phyloP scores from a whole-genome alignment of 305 asterid species.

The Fraxinus nigra region DNA sequence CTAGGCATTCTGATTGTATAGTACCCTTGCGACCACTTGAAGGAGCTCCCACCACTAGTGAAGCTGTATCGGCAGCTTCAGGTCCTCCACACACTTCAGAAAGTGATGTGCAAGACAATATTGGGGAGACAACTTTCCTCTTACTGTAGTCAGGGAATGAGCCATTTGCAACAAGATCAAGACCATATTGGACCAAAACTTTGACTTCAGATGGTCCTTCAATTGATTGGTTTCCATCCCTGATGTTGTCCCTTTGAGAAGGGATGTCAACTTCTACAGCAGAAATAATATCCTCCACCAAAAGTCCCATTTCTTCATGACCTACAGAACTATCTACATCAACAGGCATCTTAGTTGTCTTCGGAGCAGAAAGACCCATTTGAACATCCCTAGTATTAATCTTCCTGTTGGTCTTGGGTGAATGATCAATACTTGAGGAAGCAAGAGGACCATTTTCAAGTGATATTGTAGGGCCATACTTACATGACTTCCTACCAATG shows the following conservation, averaged over 20 bases:
- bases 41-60: conserved; percentile 7
- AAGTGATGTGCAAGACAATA: conserved; percentile 27
- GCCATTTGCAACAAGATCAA: conserved; percentile 31
- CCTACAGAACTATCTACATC: conserved; percentile 20
- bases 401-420: conserved; percentile 38
- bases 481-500: conserved; percentile 19
- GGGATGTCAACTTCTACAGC: conserved; percentile 28
- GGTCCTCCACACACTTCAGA: conserved; percentile 29
- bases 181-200: conserved; percentile 26
- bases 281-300: conserved; percentile 30
- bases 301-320: conserved; percentile 28
- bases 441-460: conserved; percentile 20
- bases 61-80: conserved; percentile 6
- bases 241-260: conserved; percentile 28
- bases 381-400: conserved; percentile 43
- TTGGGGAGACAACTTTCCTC: conserved; percentile 41
- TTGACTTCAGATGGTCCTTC: conserved; percentile 31
- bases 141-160: conserved; percentile 33
- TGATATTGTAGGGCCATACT: conserved; percentile 28
- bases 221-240: conserved; percentile 26
- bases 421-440: conserved; percentile 29
- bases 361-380: conserved; percentile 27
- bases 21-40: background rate
- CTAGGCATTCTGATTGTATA: conserved; percentile 16
- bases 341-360: conserved; percentile 18